These are phyloP conservation scores for Globisporangium iwayamae DNA, from an alignment of 352 stramenopile genomes.

Conservation along the genomic window DNA sequence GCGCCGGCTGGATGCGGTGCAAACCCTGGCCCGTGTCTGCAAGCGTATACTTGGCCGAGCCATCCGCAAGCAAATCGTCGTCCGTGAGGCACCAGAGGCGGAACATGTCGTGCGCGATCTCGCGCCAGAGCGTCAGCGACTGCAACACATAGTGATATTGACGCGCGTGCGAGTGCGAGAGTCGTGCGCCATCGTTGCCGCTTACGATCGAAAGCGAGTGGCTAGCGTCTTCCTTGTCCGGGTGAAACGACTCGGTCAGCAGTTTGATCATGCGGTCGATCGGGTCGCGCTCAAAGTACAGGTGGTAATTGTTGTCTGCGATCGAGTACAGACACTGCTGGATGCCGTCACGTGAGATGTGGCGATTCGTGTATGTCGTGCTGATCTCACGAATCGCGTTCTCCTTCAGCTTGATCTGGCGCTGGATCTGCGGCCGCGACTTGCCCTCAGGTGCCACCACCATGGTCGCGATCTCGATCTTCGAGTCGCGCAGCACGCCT, in stretches of 20 bases:
- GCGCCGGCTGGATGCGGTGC: constrained; percentile 92
- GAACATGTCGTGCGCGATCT: constrained; percentile 97
- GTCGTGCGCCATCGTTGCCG: constrained; percentile 89
- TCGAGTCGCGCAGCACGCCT: constrained; percentile 77
- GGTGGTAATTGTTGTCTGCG: constrained; percentile 96
- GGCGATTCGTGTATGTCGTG: constrained; percentile 51
- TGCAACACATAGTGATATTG: constrained; percentile 97
- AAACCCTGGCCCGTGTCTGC: constrained; percentile 94
- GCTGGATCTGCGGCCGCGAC: constrained; percentile 85
- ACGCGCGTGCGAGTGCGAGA: constrained; percentile 93
- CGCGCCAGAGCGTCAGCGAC: constrained; percentile 94
- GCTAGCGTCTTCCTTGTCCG: constrained; percentile 57
- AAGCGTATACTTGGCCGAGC: constrained; percentile 79
- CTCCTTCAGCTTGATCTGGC: constrained; percentile 93
- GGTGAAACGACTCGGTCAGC: constrained; percentile 85
- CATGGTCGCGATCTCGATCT: constrained; percentile 93
- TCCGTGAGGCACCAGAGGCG: constrained; percentile 94
- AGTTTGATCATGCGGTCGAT: constrained; percentile 95
- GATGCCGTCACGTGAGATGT: constrained; percentile 79
- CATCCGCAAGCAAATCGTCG: constrained; percentile 88
- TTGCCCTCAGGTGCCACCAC: constrained; percentile 92
- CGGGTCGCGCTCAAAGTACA: constrained; percentile 96
- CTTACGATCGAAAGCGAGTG: constrained; percentile 92
- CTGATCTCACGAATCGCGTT: constrained; percentile 86
- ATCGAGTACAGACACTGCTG: constrained; percentile 96